Conservation (phyloP, 75 land plant genomes). For the Larix kaempferi region DNA sequence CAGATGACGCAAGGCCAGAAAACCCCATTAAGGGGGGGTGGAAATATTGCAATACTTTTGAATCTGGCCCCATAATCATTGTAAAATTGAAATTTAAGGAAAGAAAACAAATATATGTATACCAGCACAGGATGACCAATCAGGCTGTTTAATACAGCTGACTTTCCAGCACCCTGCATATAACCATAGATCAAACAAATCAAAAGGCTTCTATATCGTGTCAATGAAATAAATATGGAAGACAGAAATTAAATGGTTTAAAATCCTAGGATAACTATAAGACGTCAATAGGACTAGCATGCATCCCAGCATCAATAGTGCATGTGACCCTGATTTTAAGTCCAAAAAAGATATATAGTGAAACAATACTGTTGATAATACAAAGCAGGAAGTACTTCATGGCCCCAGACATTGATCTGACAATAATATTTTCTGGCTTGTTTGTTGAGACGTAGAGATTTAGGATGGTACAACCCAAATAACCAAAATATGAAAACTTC, state of each 20-base stretch:
- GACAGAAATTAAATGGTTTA: too few relatives aligned
- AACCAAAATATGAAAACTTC: neutral
- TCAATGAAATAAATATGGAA: neutral
- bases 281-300: neutral
- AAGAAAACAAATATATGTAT: slow-evolving; percentile 9
- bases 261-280: neutral
- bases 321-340: too few relatives aligned
- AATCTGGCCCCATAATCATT: neutral
- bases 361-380: neutral
- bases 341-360: neutral
- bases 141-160: slow-evolving; percentile 93
- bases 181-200: neutral
- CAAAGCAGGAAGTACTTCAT: neutral
- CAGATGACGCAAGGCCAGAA: neutral
- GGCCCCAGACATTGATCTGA: neutral
- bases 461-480: neutral
- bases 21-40: neutral
- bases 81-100: neutral
- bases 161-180: slow-evolving; percentile 94
- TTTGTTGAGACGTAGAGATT: neutral
- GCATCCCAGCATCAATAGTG: neutral
- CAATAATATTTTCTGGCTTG: neutral
- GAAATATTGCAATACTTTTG: neutral
- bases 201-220: neutral
- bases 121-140: slow-evolving; percentile 98